These are phyloP conservation scores for Trichoderma asperelloides DNA, from an alignment of 495 filamentous ascomycete genomes.

Conservation along the genomic window DNA sequence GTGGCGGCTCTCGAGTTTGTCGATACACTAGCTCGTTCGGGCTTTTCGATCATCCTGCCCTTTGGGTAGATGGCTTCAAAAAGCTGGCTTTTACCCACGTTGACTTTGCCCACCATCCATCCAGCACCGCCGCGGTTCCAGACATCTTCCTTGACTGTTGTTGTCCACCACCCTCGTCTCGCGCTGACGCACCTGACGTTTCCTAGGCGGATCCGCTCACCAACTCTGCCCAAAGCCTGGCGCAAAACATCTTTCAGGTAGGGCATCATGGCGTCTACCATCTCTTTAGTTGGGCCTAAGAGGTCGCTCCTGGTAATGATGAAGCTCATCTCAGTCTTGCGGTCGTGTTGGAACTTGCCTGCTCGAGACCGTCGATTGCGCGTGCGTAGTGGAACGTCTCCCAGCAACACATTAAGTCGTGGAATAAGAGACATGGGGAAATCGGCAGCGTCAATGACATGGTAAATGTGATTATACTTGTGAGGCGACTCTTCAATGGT, in stretches of 20 bases:
- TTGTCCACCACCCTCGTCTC: constrained; percentile 81
- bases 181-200: constrained; percentile 80
- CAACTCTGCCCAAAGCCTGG: constrained; percentile 53
- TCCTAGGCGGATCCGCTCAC: constrained; percentile 59
- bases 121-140: constrained; percentile 69
- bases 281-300: constrained; percentile 66
- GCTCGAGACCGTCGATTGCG: constrained; percentile 63
- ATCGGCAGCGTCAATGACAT: constrained; percentile 95
- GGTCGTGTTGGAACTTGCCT: constrained; percentile 51
- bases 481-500: constrained; percentile 81
- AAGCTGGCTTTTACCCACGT: constrained; percentile 92
- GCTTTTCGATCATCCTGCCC: constrained; percentile 42
- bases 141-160: constrained; percentile 73
- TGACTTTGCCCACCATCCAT: constrained; percentile 98
- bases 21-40: constrained; percentile 24
- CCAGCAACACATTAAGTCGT: constrained; percentile 43
- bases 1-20: constrained; percentile 11
- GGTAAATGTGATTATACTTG: constrained; percentile 86
- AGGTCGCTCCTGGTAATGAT: constrained; percentile 86
- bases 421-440: constrained; percentile 87
- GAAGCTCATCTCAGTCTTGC: constrained; percentile 66
- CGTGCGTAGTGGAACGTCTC: constrained; percentile 56
- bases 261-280: constrained; percentile 75
- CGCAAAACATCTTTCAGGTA: constrained; percentile 68
- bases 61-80: constrained; percentile 82